phyloP scores from a whole-genome alignment of 2,329 filamentous ascomycete genomes.

The Nannizziopsis barbatae region DNA sequence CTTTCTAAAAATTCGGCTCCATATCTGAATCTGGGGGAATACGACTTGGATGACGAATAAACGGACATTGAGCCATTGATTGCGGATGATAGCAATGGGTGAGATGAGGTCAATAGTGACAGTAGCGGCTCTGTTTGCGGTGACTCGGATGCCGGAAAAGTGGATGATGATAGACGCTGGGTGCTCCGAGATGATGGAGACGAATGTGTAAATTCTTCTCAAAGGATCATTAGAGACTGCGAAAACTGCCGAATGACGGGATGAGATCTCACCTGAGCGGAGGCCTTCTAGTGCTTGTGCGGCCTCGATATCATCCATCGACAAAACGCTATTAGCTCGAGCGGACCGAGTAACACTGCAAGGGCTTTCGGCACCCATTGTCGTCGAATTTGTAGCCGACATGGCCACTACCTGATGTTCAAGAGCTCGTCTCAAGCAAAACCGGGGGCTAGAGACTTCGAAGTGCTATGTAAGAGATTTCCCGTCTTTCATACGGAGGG shows the following conservation, averaged over 20 bases:
- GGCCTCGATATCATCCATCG: conserved; percentile 45
- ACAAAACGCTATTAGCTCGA: conserved; percentile 37
- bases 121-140: conserved; percentile 66
- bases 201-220: conserved; percentile 54
- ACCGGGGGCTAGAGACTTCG: not conserved
- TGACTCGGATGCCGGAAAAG: conserved; percentile 30
- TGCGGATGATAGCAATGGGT: conserved; percentile 73
- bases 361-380: conserved; percentile 33
- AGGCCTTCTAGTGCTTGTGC: conserved; percentile 67
- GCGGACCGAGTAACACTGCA: conserved; percentile 31
- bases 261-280: conserved; percentile 50
- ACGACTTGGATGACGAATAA: conserved; percentile 80
- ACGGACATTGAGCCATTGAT: conserved; percentile 75
- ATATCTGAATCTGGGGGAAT: conserved; percentile 79
- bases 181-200: conserved; percentile 39
- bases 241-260: not conserved
- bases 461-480: not conserved
- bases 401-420: not conserved
- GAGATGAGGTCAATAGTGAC: conserved; percentile 74
- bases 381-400: conserved; percentile 14
- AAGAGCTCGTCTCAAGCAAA: not conserved
- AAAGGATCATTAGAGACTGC: conserved; percentile 9
- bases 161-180: conserved; percentile 20
- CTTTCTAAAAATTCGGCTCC: conserved; percentile 84
- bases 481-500: too few relatives aligned